Evolutionary conservation across 2,329 filamentous ascomycete species (phyloP), one percentile per base, ranked within the genome.

Genomic region (Fusarium neocosmosporiellum): DNA sequence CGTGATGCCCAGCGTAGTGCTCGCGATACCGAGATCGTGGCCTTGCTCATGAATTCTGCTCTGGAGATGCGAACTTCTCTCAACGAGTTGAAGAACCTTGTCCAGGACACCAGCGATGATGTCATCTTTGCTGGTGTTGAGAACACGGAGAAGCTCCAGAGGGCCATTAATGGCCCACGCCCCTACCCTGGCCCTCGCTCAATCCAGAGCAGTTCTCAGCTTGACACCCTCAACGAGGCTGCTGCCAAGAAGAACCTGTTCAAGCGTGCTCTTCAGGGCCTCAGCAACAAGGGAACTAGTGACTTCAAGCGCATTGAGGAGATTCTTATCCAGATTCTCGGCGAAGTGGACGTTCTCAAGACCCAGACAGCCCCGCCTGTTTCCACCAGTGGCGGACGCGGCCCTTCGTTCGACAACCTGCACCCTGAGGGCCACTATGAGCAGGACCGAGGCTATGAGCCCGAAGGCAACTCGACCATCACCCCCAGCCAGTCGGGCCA

Each of bases 31-130:
- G 96, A 99, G 82, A 98, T 99, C 63, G 86, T 99, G 20, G 94
- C 98, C 54, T 96, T 96, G 1, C 89, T 99, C 34, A 96, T 99
- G 69, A 92, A 96, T 67, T 95, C 95, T 63, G 96, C 96, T 5
- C 92, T 96, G 14, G 96, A 99, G 83, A 98, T 98, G 95, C 94
- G 96, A 72, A 97, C 94, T 75, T 97, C 94, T 1, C 97, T 98
- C 79, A 94, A 97, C 74, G 95, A 98, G 77, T 93, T 99, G 88
- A 98, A 96, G 86, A 93, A 92, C 72, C 92, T 97, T 78, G 93
- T 99, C 69, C 92, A 93, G 58, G 93, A 97, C 73, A 96, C 97
- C 68, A 81, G 82, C 7, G 96, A 98, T 78, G 94, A 94, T 67
- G 89, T 95, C 78, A 93, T 98, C 78, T 94, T 98, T 82, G 92